Evolutionary conservation across 306 rosid species (phyloP), one percentile per base, ranked within the genome.

Genomic region (Prunus mume): DNA sequence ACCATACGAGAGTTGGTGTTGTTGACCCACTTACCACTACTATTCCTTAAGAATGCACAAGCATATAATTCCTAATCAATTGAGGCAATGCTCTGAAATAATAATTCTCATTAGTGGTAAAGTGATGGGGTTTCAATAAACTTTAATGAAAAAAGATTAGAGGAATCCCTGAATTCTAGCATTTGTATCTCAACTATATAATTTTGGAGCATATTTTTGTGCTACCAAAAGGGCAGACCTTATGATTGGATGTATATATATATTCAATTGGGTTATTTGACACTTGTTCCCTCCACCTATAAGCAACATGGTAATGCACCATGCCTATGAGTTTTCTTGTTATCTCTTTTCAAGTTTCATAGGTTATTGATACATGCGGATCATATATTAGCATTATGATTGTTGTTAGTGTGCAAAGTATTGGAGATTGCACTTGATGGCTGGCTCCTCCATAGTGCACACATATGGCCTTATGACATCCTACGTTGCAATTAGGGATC

Each of bases 381-480:
- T 57, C 78, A 75, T 80, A 74, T 57, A 74, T 67, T 80, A 9
- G 75, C 60, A 43, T 65, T 28, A 79, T 75, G 76, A 80, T 80
- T 61, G 64, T 43, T 38, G 41, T 25, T 34, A 62, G 76, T 76
- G 72, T 77, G 75, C 58, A 32, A 55, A 60, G 30, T 45, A 56
- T 72, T 79, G 79, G 73, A 58, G 67, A 65, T 61, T 74, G 67
- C 69, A 74, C 75, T 57, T 41, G 75, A 74, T 38, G 43, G 43
- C 2, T 80, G 69, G 55, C 74, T 72, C 79, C 46, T 41, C 43
- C 20, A 45, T 73, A 17, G 5, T 10, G 30, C 52, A n/a, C 18
- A 20, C 18, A 68, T 2, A 47, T 47, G 52, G 52, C 52, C 52
- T 14, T 47, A 47, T 47, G 5, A 47, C 52, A 12, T 11, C 10